phyloP scores from a whole-genome alignment of 2,329 filamentous ascomycete genomes.

The Apiospora arundinis region DNA sequence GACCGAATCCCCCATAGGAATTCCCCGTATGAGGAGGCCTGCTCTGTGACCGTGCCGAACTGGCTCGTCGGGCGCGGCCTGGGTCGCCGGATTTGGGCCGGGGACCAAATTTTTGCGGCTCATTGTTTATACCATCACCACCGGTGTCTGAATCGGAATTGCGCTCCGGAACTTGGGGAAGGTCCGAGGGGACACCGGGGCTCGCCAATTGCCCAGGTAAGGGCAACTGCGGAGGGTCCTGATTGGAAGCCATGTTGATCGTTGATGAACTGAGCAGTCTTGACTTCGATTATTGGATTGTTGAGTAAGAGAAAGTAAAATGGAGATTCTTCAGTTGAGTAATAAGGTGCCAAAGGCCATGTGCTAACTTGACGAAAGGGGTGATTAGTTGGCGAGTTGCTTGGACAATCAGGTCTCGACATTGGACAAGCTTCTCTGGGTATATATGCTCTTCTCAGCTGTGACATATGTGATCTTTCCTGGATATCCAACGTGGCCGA shows the following conservation, averaged over 20 bases:
- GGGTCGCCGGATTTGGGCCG: constrained; percentile 1
- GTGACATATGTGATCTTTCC: neutral
- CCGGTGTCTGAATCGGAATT: constrained; percentile 1
- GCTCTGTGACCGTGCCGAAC: constrained; percentile 2
- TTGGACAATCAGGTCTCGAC: neutral
- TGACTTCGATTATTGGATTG: neutral
- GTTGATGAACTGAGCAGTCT: neutral
- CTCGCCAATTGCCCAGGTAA: neutral
- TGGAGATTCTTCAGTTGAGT: neutral
- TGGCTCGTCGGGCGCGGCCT: neutral
- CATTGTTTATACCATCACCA: neutral
- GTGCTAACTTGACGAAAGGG: neutral
- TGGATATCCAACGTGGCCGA: neutral
- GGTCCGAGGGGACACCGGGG: neutral
- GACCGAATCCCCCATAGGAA: neutral
- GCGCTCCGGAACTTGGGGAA: neutral
- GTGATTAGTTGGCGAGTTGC: neutral
- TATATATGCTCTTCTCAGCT: neutral
- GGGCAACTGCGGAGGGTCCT: neutral
- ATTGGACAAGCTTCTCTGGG: neutral
- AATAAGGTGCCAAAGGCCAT: neutral
- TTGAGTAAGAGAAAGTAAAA: neutral
- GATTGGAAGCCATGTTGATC: neutral
- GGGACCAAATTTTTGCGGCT: neutral
- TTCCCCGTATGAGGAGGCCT: neutral